Conservation (phyloP, 2,329 filamentous ascomycete species). For the Lasiodiplodia theobromae region DNA sequence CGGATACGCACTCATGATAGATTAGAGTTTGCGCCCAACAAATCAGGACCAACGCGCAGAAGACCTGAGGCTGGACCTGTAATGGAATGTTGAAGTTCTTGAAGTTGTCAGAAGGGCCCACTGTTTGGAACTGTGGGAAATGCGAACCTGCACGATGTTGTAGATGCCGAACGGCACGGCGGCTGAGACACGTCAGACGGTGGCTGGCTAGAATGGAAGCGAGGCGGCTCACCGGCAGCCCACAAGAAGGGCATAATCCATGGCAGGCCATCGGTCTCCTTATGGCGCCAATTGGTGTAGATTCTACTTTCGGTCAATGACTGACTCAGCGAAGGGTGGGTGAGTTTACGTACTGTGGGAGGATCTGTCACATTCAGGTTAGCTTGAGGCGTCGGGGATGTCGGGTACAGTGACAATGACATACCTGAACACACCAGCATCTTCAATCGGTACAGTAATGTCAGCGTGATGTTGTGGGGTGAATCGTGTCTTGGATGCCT, state of each 20-base stretch:
- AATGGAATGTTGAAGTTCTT: conserved; percentile 63
- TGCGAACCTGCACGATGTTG: conserved; percentile 56
- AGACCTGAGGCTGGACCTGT: conserved; percentile 63
- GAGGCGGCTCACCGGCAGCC: conserved; percentile 58
- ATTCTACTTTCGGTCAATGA: conserved; percentile 49
- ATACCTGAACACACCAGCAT: conserved; percentile 52
- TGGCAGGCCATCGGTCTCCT: conserved; percentile 68
- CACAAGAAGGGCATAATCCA: conserved; percentile 69
- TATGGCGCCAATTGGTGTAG: conserved; percentile 68
- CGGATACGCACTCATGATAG: conserved; percentile 54
- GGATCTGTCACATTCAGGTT: conserved; percentile 40
- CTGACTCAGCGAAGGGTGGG: background rate
- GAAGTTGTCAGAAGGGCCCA: background rate
- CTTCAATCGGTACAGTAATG: conserved; percentile 35
- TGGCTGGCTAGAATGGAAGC: background rate
- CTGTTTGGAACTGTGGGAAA: background rate
- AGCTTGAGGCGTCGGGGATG: conserved; percentile 31
- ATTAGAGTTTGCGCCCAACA: conserved; percentile 62
- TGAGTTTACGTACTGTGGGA: conserved; percentile 41
- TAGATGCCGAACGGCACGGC: conserved; percentile 59
- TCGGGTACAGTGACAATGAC: background rate
- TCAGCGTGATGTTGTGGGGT: conserved; percentile 34
- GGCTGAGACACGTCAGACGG: conserved; percentile 34
- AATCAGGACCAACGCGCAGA: conserved; percentile 57
- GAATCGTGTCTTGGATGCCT: conserved; percentile 4